Conservation (phyloP, 805 yeast genomes). For the Osmozyma mogii region DNA sequence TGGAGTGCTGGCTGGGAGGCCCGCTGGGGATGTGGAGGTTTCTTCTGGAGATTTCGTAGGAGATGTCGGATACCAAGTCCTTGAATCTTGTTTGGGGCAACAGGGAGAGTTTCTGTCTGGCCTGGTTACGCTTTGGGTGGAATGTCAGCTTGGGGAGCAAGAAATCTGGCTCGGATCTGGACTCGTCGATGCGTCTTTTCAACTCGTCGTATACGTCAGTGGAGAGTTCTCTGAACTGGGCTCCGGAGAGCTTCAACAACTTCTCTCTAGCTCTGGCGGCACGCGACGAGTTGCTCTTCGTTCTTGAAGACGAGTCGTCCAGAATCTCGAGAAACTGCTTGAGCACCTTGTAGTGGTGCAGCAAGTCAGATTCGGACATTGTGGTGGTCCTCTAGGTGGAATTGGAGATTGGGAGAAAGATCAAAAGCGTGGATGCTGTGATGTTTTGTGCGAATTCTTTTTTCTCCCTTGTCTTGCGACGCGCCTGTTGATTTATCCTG, state of each 20-base stretch:
- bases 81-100: constrained; percentile 76
- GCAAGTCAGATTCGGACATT: constrained; percentile 23
- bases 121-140: constrained; percentile 93
- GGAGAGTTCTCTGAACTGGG: constrained; percentile 82
- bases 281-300: constrained; percentile 40
- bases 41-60: constrained; percentile 79
- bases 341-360: constrained; percentile 41
- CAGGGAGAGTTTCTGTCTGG: constrained; percentile 82
- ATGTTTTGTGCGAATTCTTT: too few species aligned
- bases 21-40: constrained; percentile 34
- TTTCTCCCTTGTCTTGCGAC: too few species aligned
- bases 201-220: constrained; percentile 95
- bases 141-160: constrained; percentile 63
- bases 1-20: constrained; percentile 2
- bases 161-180: constrained; percentile 50
- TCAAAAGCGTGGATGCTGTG: background rate
- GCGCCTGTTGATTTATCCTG: too few species aligned
- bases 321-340: constrained; percentile 45
- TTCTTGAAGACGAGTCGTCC: constrained; percentile 33
- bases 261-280: constrained; percentile 83
- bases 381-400: background rate
- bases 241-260: constrained; percentile 65
- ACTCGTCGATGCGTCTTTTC: constrained; percentile 63
- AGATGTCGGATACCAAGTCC: constrained; percentile 84
- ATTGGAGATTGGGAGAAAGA: background rate